Evolutionary conservation across 768 basidiomycete genomes (phyloP), one percentile per base, ranked within the genome.

Genomic region (Psilocybe cubensis): DNA sequence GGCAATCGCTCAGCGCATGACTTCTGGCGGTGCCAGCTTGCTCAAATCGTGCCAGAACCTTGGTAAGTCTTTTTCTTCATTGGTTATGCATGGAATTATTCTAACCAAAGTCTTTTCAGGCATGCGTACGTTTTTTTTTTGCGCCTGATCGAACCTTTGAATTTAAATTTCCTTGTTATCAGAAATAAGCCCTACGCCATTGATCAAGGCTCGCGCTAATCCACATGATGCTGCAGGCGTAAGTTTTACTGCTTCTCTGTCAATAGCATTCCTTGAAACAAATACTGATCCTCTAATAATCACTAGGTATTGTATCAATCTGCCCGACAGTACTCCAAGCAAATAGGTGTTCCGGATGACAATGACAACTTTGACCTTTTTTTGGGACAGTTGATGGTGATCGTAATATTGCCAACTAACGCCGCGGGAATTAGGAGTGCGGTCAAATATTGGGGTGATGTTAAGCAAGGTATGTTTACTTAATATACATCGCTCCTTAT

Each of bases 1-100:
- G 1, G 3, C 31, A 2, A 29, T 49, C 4, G 20, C 11, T 4
- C 2, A 54, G 6, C 6, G 25, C 3, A 60, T 49, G 4, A 48
- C 43, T 14, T 2, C 24, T 7, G 4, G 4, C 9, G 8, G 33
- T 20, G 5, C n/a, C 10, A 53, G 56, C 10, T 29, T 66, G 1
- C 11, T 38, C 6, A 27, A 54, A 11, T 64, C 60, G 18, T 69
- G 66, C 21, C 9, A 5, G 1, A 48, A 50, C 1, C 62, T 69
- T 21, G 66, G 68, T 67, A 7, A 17, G 56, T 28, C 10, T 11
- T 23, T 46, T 35, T 25, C 1, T 11, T 47, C 11, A 33, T 14
- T n/a, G n/a, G n/a, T n/a, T 10, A 27, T 23, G 7, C 20, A 47
- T 33, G 7, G 11, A 14, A 17, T 35, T 11, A 20, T 55, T 55